phyloP scores from a whole-genome alignment of 2,329 filamentous ascomycete species.

The Fusarium austroafricanum region DNA sequence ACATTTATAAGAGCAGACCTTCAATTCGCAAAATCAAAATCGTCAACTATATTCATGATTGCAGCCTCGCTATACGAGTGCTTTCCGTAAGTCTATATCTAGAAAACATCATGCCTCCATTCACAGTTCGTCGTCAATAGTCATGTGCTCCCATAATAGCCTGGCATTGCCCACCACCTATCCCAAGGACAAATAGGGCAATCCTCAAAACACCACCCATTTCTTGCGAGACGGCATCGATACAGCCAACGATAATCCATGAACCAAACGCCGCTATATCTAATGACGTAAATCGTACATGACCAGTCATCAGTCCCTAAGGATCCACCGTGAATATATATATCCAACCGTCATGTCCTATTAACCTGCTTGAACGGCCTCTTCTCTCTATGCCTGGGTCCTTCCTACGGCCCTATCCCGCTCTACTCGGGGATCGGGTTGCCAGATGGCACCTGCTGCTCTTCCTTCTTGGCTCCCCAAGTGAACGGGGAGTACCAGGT shows the following conservation, averaged over 20 bases:
- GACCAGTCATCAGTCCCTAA: constrained; percentile 44
- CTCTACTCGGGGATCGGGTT: constrained; percentile 52
- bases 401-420: constrained; percentile 8
- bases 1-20: neutral
- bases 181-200: constrained; percentile 35
- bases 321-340: constrained; percentile 40
- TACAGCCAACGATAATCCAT: constrained; percentile 46
- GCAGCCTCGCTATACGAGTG: constrained; percentile 25
- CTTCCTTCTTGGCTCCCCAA: constrained; percentile 63
- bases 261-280: constrained; percentile 49
- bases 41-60: constrained; percentile 31
- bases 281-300: constrained; percentile 49
- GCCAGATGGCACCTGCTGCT: constrained; percentile 47
- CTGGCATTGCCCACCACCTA: constrained; percentile 19
- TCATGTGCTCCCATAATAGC: constrained; percentile 35
- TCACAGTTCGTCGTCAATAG: constrained; percentile 29
- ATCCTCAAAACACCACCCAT: constrained; percentile 29
- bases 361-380: constrained; percentile 30
- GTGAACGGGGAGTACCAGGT: constrained; percentile 74
- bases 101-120: constrained; percentile 29
- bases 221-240: constrained; percentile 42
- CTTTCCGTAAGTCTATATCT: constrained; percentile 31
- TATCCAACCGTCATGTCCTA: constrained; percentile 45
- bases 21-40: constrained; percentile 1
- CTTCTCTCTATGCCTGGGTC: constrained; percentile 3